phyloP scores from a whole-genome alignment of 129 eudicot genomes.

The Glebionis coronaria region DNA sequence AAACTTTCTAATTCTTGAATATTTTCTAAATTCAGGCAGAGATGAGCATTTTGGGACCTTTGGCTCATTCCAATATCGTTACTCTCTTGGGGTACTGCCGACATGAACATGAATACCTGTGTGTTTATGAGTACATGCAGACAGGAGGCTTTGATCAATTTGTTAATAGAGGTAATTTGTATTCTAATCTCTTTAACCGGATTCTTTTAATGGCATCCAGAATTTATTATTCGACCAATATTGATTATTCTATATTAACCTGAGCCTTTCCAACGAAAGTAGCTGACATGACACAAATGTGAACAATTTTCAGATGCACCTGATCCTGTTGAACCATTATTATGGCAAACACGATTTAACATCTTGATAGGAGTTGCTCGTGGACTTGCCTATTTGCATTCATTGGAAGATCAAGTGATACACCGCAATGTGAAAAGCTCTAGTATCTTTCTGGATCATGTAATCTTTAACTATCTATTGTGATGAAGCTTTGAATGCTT shows the following conservation, averaged over 20 bases:
- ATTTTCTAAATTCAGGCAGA: slow-evolving; percentile 19
- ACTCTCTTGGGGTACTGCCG: slow-evolving; percentile 24
- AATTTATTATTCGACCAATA: no score
- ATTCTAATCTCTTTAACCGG: not conserved
- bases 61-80: slow-evolving; percentile 21
- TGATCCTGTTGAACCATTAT: slow-evolving; percentile 8
- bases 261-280: no score
- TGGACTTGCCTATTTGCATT: slow-evolving; percentile 25
- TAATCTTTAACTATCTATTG: not conserved
- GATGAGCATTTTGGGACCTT: slow-evolving; percentile 2
- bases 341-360: slow-evolving; percentile 24
- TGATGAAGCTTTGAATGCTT: not conserved
- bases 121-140: slow-evolving; percentile 26
- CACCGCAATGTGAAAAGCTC: not conserved
- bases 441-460: slow-evolving; percentile 24
- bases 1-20: not conserved
- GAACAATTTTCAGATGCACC: slow-evolving; percentile 8
- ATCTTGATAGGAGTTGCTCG: slow-evolving; percentile 18
- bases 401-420: slow-evolving; percentile 3
- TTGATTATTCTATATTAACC: no score
- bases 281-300: not conserved
- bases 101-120: not conserved
- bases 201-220: no score
- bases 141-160: slow-evolving; percentile 12
- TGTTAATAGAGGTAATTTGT: slow-evolving; percentile 6